Evolutionary conservation across 768 basidiomycete genomes (phyloP).

Genomic region (Sporobolomyces phaffii): DNA sequence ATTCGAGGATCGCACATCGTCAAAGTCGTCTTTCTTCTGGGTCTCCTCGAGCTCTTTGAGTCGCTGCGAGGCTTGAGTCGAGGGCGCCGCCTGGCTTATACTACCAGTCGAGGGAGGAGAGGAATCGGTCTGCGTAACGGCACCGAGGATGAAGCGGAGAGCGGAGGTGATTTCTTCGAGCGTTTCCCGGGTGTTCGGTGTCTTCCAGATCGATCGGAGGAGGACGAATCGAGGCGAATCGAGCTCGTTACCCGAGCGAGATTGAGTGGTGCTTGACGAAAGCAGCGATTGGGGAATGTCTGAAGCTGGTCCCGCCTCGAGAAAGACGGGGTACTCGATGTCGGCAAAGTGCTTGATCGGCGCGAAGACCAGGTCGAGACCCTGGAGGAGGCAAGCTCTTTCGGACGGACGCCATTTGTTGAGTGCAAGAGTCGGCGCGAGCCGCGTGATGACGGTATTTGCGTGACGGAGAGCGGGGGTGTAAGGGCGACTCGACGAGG

Average conservation of each 20-base stretch:
- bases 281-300: slow-evolving; percentile 11
- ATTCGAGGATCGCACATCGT: slow-evolving; percentile 4
- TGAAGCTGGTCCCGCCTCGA: slow-evolving; percentile 25
- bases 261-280: not conserved
- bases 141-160: slow-evolving; percentile 17
- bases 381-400: slow-evolving; percentile 59
- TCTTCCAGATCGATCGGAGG: slow-evolving; percentile 20
- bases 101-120: not conserved
- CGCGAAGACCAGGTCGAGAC: slow-evolving; percentile 60
- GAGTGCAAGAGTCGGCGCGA: slow-evolving; percentile 48
- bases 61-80: slow-evolving; percentile 23
- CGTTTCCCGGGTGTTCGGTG: not conserved
- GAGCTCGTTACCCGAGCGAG: not conserved
- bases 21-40: slow-evolving; percentile 40
- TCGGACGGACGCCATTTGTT: slow-evolving; percentile 60
- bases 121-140: not conserved
- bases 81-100: not conserved
- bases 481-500: slow-evolving; percentile 49
- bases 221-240: slow-evolving; percentile 3
- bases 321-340: slow-evolving; percentile 34
- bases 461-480: slow-evolving; percentile 65
- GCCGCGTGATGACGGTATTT: slow-evolving; percentile 53
- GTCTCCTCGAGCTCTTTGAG: slow-evolving; percentile 17
- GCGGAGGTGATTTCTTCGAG: slow-evolving; percentile 25
- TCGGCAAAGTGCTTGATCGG: slow-evolving; percentile 38